Percentiles rank a stretch among this genome's conserved stretches.
Evolutionary conservation across 2,329 filamentous ascomycete species (phyloP).

Genomic region (Sclerotinia spermophila): DNA sequence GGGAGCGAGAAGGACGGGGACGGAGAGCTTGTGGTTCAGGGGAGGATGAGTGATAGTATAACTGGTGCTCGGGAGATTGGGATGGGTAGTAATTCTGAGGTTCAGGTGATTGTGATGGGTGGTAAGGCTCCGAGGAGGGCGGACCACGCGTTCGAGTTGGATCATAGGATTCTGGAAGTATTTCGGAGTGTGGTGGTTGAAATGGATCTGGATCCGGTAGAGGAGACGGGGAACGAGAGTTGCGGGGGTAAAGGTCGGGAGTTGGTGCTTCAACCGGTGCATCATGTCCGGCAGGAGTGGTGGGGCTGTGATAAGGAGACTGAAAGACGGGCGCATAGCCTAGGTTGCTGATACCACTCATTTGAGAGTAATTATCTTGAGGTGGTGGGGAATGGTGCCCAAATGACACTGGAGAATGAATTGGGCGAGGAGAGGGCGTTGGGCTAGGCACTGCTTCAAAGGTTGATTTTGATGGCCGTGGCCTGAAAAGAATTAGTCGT

Average conservation of each 20-base stretch:
- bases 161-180: conserved; percentile 6
- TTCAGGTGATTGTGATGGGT: conserved; percentile 4
- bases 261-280: conserved; percentile 10
- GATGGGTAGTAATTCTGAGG: conserved; percentile 2
- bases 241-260: neutral
- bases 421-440: neutral
- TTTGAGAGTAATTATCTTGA: conserved; percentile 8
- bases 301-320: conserved; percentile 4
- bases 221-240: conserved; percentile 1
- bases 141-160: neutral
- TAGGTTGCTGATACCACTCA: neutral
- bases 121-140: neutral
- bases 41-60: neutral
- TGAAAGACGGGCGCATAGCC: conserved; percentile 11
- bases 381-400: neutral
- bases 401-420: neutral
- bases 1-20: conserved; percentile 6
- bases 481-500: neutral
- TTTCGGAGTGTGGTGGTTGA: conserved; percentile 12
- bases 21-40: neutral
- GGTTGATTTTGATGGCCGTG: neutral
- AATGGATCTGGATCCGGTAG: neutral
- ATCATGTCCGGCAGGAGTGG: neutral
- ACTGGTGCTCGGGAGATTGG: neutral
- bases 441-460: conserved; percentile 11